Evolutionary conservation across 106 monocot genomes (phyloP), one percentile per base, ranked within the genome.

Genomic region (Allium fistulosum): DNA sequence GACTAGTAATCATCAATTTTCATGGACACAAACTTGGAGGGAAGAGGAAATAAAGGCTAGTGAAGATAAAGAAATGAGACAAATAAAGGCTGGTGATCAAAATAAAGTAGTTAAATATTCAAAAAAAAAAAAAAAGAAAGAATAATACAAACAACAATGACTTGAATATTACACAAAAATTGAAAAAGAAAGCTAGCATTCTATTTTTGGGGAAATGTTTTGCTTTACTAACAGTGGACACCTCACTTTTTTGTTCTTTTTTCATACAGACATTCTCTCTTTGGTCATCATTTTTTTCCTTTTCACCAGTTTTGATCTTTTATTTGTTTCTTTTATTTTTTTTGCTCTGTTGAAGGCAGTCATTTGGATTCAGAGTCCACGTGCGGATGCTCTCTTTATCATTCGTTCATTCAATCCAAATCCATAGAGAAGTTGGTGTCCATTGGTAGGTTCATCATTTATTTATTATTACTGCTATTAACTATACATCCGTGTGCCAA

Each of bases 321-420:
- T 12, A 12, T 55, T 55, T 55, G 3, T 55, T 55, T 55, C n/a
- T n/a, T n/a, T n/a, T n/a, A n/a, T 55, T 12, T 55, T 55, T 12
- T 48, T 14, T 22, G 0, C 59, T 17, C 17, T 17, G 65, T 15
- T 55, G 49, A 14, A 13, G 46, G 46, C 12, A 17, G 65, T 11
- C 59, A 59, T 15, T 55, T 11, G 65, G 65, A 49, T 2, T 49
- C 65, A 66, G 65, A 50, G 18, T 66, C 65, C 65, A 66, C 65
- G 65, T 66, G 65, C 50, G 65, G 50, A 37, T 66, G 65, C 49
- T 64, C 64, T 55, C 0, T 64, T 64, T 48, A 64, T 64, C 63
- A 64, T 64, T 48, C 65, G 22, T 66, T 66, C 65, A 66, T 66
- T 46, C 28, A 51, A 55, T 55, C 53, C 53, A 55, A 55, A 55